Evolutionary conservation across 805 yeast species (phyloP).

Genomic region (Monosporozyma yasuniensis): DNA sequence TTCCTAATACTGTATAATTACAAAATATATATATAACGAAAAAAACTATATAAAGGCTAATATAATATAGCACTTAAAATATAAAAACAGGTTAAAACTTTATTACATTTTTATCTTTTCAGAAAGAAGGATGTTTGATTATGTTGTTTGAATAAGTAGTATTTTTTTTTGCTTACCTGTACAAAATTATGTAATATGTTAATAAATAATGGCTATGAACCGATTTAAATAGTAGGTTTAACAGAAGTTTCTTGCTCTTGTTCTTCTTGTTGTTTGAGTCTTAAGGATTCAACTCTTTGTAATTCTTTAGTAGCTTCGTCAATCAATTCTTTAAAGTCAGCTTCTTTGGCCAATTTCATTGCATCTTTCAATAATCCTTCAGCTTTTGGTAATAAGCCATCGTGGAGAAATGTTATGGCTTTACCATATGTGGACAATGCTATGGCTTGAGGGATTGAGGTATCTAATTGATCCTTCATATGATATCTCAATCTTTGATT

Average conservation of each 20-base stretch:
- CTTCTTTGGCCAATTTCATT: slow-evolving; percentile 55
- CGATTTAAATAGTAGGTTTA: neutral
- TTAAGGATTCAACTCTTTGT: slow-evolving; percentile 30
- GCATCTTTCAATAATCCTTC: slow-evolving; percentile 58
- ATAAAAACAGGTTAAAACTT: neutral
- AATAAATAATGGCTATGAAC: too few species aligned
- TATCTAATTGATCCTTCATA: slow-evolving; percentile 31
- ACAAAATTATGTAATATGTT: too few species aligned
- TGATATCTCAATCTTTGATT: slow-evolving; percentile 28
- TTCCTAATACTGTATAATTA: slow-evolving; percentile 3
- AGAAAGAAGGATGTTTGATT: neutral
- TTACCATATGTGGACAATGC: slow-evolving; percentile 79
- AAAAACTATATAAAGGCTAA: neutral
- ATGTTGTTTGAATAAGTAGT: too few species aligned
- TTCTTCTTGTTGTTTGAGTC: neutral
- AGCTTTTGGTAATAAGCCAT: slow-evolving; percentile 48
- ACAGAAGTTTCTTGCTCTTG: neutral
- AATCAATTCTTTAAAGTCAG: slow-evolving; percentile 55
- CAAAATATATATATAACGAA: neutral
- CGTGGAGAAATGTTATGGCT: slow-evolving; percentile 68
- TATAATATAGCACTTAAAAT: neutral
- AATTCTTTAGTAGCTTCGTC: slow-evolving; percentile 60
- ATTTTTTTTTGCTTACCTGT: too few species aligned
- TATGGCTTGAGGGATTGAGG: slow-evolving; percentile 50
- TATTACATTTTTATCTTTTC: neutral